Evolutionary conservation across 805 yeast species (phyloP), one percentile per base, ranked within the genome.

Genomic region (Candida pini): DNA sequence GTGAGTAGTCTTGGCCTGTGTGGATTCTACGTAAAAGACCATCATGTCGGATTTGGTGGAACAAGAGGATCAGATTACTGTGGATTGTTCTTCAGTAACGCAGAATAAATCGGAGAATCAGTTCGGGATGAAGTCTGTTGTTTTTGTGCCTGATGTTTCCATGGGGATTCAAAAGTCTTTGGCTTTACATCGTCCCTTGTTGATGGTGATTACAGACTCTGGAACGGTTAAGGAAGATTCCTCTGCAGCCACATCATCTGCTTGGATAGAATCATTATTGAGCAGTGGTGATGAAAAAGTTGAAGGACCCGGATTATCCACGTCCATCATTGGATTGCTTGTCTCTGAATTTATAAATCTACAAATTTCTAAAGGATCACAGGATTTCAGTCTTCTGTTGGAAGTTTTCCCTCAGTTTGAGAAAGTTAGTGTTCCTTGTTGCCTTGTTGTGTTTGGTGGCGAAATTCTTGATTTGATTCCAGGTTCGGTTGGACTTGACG

Each of bases 381-480:
- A 49, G 1, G 74, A 76, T 39, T 76, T 63, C 39, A 47, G 40
- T 1, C 60, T 62, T 43, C 78, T 81, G 47, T 60, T 66, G 23
- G 78, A 76, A 41, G 59, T 80, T n/a, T 78, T 77, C 42, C 76
- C 76, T 1, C 46, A 45, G 9, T 49, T 47, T 29, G 33, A 30
- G 3, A 57, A 64, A 13, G 60, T 68, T 6, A 48, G 47, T 1
- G 63, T 68, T 3, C 89, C 89, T 2, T 68, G 83, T 41, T 58
- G 81, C 17, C 69, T 73, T 47, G 58, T 80, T 10, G 63, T 83
- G n/a, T 58, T 54, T 22, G 57, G 62, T 9, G 76, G 81, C 6
- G 51, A 59, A 26, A 61, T 77, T 5, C 41, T 71, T 22, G 76
- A 68, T 30, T 45, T 64, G 3, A 56, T 76, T 9, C 55, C 58